phyloP scores from a whole-genome alignment of 2,329 filamentous ascomycete genomes.

The Chrysosphaeria jannelii region DNA sequence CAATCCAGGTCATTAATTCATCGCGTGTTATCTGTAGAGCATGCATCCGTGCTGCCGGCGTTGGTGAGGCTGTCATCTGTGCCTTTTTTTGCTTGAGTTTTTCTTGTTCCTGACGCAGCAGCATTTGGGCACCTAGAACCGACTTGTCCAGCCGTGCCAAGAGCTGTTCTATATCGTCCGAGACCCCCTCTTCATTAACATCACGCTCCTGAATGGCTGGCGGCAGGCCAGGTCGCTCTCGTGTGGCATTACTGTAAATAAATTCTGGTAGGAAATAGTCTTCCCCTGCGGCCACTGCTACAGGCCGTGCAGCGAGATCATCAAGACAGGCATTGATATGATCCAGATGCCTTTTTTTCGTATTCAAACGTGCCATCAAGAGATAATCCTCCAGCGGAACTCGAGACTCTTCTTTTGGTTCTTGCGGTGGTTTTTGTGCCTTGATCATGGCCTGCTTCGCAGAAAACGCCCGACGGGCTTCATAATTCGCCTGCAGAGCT shows the following conservation, averaged over 20 bases:
- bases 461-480: constrained; percentile 14
- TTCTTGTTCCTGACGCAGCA: constrained; percentile 25
- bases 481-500: constrained; percentile 19
- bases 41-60: constrained; percentile 10
- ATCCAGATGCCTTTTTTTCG: constrained; percentile 18
- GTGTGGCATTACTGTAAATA: constrained; percentile 14
- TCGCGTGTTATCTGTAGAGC: constrained; percentile 25
- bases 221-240: constrained; percentile 19
- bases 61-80: not conserved
- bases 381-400: constrained; percentile 18
- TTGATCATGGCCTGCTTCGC: constrained; percentile 5
- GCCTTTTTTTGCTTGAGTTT: no score
- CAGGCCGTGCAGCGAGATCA: constrained; percentile 18
- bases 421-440: not conserved
- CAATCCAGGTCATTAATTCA: constrained; percentile 34
- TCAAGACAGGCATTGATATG: constrained; percentile 21
- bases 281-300: constrained; percentile 11
- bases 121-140: constrained; percentile 24
- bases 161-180: constrained; percentile 15
- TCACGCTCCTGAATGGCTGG: constrained; percentile 19
- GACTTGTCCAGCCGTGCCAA: constrained; percentile 24
- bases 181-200: constrained; percentile 10
- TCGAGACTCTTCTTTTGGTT: not conserved
- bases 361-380: constrained; percentile 17
- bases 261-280: constrained; percentile 18